Percentiles rank a stretch among this genome's conserved stretches.
Conservation (phyloP, 2,329 filamentous ascomycete genomes). For the Venturiaceae sp. region DNA sequence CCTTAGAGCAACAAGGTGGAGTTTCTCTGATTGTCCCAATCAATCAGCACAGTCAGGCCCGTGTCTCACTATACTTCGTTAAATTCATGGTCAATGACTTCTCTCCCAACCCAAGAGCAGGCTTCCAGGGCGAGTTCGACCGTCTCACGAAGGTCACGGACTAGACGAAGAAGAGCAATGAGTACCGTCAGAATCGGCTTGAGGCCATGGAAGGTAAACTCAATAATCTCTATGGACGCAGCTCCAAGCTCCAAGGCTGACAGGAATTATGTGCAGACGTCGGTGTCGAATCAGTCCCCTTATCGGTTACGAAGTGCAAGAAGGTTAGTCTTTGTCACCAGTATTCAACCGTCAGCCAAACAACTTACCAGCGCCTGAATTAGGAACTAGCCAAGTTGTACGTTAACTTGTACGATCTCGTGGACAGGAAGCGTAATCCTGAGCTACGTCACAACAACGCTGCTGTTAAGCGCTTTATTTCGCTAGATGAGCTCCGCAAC, state of each 20-base stretch:
- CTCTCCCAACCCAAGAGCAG: constrained; percentile 5
- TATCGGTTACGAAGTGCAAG: constrained; percentile 17
- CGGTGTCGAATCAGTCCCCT: constrained; percentile 13
- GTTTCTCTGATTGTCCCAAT: background rate
- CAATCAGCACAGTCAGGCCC: background rate
- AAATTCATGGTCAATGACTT: constrained; percentile 11
- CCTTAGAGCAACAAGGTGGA: background rate
- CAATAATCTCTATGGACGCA: constrained; percentile 13
- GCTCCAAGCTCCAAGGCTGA: constrained; percentile 14
- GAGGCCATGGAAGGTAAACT: constrained; percentile 10
- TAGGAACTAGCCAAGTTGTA: constrained; percentile 15
- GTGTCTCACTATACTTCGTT: background rate
- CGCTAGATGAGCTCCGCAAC: constrained; percentile 12
- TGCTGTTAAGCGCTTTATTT: constrained; percentile 12
- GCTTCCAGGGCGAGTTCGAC: constrained; percentile 12
- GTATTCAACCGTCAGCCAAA: background rate
- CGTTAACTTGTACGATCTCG: constrained; percentile 18
- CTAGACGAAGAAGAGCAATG: background rate
- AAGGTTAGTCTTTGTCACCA: constrained; percentile 12
- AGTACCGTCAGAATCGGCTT: background rate
- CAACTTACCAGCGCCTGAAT: background rate
- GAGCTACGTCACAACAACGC: background rate
- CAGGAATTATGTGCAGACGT: constrained; percentile 19
- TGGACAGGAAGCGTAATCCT: constrained; percentile 16
- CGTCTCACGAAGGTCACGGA: constrained; percentile 12